A percentile compares a stretch with the other conserved stretches of the same genome.
These are phyloP conservation scores for Arabidopsis suecica DNA, from an alignment of 345 rosid genomes.

Conservation along the genomic window DNA sequence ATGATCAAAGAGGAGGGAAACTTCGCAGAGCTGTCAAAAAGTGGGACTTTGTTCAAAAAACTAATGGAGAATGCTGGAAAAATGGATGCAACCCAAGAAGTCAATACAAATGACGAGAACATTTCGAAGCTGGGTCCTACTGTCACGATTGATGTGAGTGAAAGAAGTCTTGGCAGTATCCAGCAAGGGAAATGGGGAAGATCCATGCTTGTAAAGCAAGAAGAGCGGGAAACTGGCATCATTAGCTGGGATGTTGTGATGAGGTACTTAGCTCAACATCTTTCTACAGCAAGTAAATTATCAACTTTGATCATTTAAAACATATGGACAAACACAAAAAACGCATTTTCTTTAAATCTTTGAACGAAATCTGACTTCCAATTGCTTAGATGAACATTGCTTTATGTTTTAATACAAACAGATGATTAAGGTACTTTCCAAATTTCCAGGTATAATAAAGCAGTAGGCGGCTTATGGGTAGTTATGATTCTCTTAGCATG, in stretches of 20 bases:
- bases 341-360: too few relatives aligned
- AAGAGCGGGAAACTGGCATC: conserved; percentile 96
- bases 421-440: conserved; percentile 3
- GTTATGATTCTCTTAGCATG: conserved; percentile 75
- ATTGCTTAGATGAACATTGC: neutral
- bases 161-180: conserved; percentile 35
- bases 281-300: too few relatives aligned
- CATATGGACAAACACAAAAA: too few relatives aligned
- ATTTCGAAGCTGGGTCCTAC: conserved; percentile 51
- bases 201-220: conserved; percentile 85
- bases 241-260: conserved; percentile 80
- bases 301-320: too few relatives aligned
- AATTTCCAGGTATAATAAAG: conserved; percentile 74
- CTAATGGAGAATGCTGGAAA: conserved; percentile 97
- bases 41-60: conserved; percentile 74
- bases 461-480: conserved; percentile 92
- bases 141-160: conserved; percentile 38
- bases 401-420: neutral
- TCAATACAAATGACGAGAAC: conserved; percentile 41
- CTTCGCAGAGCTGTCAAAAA: conserved; percentile 79
- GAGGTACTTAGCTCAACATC: conserved; percentile 54
- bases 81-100: conserved; percentile 71
- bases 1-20: conserved; percentile 86
- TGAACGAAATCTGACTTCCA: too few relatives aligned
- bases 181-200: conserved; percentile 65